Evolutionary conservation across 2,329 filamentous ascomycete genomes (phyloP).

Genomic region (Sporothrix phasma): DNA sequence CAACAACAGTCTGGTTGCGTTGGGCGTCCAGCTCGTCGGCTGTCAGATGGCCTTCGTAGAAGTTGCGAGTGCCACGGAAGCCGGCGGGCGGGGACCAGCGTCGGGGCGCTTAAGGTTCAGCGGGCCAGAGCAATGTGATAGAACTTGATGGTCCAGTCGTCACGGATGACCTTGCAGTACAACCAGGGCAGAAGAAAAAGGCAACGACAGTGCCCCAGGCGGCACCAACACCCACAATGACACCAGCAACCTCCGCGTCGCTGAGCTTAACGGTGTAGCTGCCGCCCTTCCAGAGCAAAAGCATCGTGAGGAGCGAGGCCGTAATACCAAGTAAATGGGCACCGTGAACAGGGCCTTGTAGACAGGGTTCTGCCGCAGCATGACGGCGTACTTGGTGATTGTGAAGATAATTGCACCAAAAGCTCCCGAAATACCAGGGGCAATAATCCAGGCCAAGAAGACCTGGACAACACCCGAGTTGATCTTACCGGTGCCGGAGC

Average conservation of each 20-base stretch:
- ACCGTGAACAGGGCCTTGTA: constrained; percentile 42
- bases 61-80: constrained; percentile 38
- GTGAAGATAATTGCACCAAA: constrained; percentile 47
- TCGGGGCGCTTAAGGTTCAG: constrained; percentile 38
- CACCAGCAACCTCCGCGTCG: constrained; percentile 39
- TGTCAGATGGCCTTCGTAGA: constrained; percentile 48
- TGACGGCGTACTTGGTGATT: constrained; percentile 46
- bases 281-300: constrained; percentile 49
- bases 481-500: constrained; percentile 29
- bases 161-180: constrained; percentile 46
- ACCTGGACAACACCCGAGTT: constrained; percentile 47
- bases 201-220: constrained; percentile 39
- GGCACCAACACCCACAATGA: constrained; percentile 43
- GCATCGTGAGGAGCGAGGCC: constrained; percentile 45
- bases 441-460: constrained; percentile 52
- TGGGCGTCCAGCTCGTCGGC: constrained; percentile 37
- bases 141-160: constrained; percentile 50
- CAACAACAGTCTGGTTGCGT: constrained; percentile 14
- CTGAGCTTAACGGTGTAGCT: constrained; percentile 38
- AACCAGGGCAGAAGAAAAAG: constrained; percentile 51
- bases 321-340: constrained; percentile 48
- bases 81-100: constrained; percentile 35
- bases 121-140: constrained; percentile 44
- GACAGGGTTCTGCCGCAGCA: constrained; percentile 43
- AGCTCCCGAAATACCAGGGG: constrained; percentile 42